Evolutionary conservation across 2,329 filamentous ascomycete genomes (phyloP).

Genomic region (Scopulariopsis brevicaulis): DNA sequence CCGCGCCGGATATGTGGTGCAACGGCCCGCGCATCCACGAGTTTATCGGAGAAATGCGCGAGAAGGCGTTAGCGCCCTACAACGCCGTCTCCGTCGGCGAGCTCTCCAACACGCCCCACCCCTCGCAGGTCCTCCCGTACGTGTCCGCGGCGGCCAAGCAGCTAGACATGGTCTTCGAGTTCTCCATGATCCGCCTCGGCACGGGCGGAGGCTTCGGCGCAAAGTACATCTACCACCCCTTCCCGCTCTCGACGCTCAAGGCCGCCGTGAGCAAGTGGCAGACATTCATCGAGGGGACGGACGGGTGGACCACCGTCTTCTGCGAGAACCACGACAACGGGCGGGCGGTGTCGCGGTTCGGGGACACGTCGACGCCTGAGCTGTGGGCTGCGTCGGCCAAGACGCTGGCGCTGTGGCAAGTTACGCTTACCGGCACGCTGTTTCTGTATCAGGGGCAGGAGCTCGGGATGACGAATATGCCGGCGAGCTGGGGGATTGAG

Average conservation of each 20-base stretch:
- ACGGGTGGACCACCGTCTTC: slow-evolving; percentile 55
- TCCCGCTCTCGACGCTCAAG: slow-evolving; percentile 40
- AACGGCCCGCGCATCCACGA: slow-evolving; percentile 39
- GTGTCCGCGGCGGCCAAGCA: slow-evolving; percentile 46
- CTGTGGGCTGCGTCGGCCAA: slow-evolving; percentile 40
- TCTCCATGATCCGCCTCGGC: slow-evolving; percentile 40
- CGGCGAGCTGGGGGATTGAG: slow-evolving; percentile 45
- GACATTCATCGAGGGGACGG: slow-evolving; percentile 43
- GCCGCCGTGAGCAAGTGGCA: slow-evolving; percentile 45
- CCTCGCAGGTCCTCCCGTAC: slow-evolving; percentile 27
- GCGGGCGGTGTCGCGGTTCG: slow-evolving; percentile 45
- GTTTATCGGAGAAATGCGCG: slow-evolving; percentile 32
- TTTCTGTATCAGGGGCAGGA: slow-evolving; percentile 62
- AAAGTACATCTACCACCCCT: slow-evolving; percentile 24
- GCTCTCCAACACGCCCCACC: slow-evolving; percentile 31
- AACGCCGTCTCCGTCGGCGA: slow-evolving; percentile 43
- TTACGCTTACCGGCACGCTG: slow-evolving; percentile 47
- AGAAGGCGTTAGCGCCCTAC: slow-evolving; percentile 35
- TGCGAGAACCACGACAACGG: slow-evolving; percentile 58
- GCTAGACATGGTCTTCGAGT: slow-evolving; percentile 64
- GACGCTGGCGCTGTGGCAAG: slow-evolving; percentile 45
- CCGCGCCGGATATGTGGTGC: slow-evolving; percentile 32
- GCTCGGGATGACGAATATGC: slow-evolving; percentile 56
- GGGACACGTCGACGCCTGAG: slow-evolving; percentile 32
- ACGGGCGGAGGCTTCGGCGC: slow-evolving; percentile 36